These are phyloP conservation scores for Aspergillus diversus DNA, from an alignment of 495 filamentous ascomycete genomes.

Conservation along the genomic window DNA sequence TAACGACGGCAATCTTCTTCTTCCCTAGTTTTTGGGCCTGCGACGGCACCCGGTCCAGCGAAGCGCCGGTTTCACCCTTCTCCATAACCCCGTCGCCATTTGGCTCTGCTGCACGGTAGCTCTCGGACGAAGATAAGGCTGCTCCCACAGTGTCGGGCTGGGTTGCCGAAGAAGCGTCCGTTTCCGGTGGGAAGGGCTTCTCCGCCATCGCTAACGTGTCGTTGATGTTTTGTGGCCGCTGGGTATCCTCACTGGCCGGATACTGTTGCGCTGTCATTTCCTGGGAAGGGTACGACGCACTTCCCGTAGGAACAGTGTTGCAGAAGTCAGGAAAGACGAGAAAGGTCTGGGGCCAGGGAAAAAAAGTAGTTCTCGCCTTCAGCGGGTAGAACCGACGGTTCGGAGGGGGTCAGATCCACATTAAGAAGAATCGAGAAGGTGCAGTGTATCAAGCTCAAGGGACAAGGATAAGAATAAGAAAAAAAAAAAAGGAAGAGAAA, in stretches of 20 bases:
- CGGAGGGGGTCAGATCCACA: slow-evolving; percentile 2
- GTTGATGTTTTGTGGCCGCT: not conserved
- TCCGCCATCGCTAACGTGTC: slow-evolving; percentile 12
- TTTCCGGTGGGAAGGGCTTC: slow-evolving; percentile 14
- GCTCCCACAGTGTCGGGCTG: slow-evolving; percentile 7
- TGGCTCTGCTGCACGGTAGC: slow-evolving; percentile 2
- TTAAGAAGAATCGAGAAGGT: not conserved
- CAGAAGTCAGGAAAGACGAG: not conserved
- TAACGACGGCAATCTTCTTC: slow-evolving; percentile 53
- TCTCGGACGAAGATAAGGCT: slow-evolving; percentile 7
- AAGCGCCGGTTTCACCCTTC: slow-evolving; percentile 25
- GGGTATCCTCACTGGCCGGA: slow-evolving; percentile 12
- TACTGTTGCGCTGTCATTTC: slow-evolving; percentile 18
- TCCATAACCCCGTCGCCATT: slow-evolving; percentile 27
- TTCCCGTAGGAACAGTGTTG: not conserved
- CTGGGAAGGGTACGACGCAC: not conserved
- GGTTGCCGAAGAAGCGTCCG: slow-evolving; percentile 11
- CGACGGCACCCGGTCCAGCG: slow-evolving; percentile 42
- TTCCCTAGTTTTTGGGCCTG: slow-evolving; percentile 50
- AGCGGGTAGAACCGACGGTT: slow-evolving; percentile 19
- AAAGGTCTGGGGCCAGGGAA: slow-evolving; percentile 4
- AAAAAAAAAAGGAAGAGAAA: not conserved
- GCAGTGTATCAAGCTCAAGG: not conserved
- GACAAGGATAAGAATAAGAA: not conserved
- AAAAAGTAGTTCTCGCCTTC: slow-evolving; percentile 8